These are phyloP conservation scores for Umbellularia californica DNA, from an alignment of 164 flowering plant genomes.

Conservation along the genomic window DNA sequence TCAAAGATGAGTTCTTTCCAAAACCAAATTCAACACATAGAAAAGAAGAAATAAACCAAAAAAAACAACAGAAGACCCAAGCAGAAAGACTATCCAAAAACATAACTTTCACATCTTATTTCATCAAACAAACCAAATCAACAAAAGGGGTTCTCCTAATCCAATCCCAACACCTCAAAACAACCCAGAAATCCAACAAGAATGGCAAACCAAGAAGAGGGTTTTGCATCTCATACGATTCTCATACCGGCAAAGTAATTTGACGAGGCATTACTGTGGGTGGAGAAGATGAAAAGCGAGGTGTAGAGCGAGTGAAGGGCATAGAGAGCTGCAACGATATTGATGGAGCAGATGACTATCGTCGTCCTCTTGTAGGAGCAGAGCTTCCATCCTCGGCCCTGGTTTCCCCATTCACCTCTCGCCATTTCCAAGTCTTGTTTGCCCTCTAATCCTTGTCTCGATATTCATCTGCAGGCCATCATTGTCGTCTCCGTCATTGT, in stretches of 20 bases:
- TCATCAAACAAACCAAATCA: too few species aligned
- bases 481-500: constrained; percentile 8
- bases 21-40: neutral
- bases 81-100: neutral
- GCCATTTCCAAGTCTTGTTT: constrained; percentile 37
- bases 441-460: neutral
- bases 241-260: neutral
- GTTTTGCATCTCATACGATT: neutral
- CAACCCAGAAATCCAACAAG: neutral
- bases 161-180: neutral
- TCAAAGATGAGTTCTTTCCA: neutral
- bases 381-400: constrained; percentile 34
- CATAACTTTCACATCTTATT: too few species aligned
- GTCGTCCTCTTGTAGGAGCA: constrained; percentile 71
- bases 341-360: constrained; percentile 62
- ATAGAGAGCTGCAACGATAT: constrained; percentile 74
- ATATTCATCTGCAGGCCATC: constrained; percentile 37
- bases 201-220: neutral
- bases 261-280: constrained; percentile 13
- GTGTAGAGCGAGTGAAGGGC: constrained; percentile 67
- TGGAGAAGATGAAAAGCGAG: constrained; percentile 54
- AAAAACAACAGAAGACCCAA: neutral
- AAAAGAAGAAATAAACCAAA: too few species aligned
- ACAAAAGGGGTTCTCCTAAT: neutral
- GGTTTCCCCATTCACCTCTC: constrained; percentile 42